Base-by-base conservation (phyloP, 2,329 filamentous ascomycete species). In the Byssoonygena ceratinophila region DNA sequence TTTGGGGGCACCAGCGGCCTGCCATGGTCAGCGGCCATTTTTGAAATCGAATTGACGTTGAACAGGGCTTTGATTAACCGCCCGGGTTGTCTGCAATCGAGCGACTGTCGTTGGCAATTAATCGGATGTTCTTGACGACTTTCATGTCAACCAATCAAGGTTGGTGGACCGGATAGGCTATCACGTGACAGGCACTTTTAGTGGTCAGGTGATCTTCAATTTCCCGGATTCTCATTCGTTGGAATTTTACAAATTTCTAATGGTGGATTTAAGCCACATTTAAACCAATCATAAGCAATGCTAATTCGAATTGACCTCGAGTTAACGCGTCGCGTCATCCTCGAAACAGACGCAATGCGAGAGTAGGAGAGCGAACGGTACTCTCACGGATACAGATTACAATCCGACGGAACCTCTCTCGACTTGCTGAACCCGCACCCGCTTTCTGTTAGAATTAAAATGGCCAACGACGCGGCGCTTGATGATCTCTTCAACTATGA, bases 401-500 rank as follows among this genome's bases (percentile, higher is more conserved):
- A n/a, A n/a, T n/a, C n/a, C n/a, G n/a, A n/a, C n/a, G n/a, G n/a
- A n/a, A n/a, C n/a, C n/a, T n/a, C n/a, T n/a, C n/a, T n/a, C n/a
- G n/a, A n/a, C n/a, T n/a, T n/a, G n/a, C n/a, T n/a, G n/a, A n/a
- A n/a, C n/a, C n/a, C n/a, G n/a, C n/a, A n/a, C n/a, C n/a, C n/a
- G n/a, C n/a, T n/a, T n/a, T n/a, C n/a, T n/a, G n/a, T n/a, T n/a
- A n/a, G n/a, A n/a, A 3, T 37, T 37, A 4, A 16, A 16, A 51
- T 54, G 48, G 40, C 41, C 1, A 34, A 44, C 16, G 46, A 51
- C 37, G 31, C 45, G 51, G 75, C 78, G 22, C 70, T 82, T 25
- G 80, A 85, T 56, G 82, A 83, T 47, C 74, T 94, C 8, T 84
- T 92, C 60, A 80, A 90, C 61, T 91, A 91, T 64, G 83, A 88